Evolutionary conservation across 2,329 filamentous ascomycete genomes (phyloP).

Genomic region (Cladosporium sp.): DNA sequence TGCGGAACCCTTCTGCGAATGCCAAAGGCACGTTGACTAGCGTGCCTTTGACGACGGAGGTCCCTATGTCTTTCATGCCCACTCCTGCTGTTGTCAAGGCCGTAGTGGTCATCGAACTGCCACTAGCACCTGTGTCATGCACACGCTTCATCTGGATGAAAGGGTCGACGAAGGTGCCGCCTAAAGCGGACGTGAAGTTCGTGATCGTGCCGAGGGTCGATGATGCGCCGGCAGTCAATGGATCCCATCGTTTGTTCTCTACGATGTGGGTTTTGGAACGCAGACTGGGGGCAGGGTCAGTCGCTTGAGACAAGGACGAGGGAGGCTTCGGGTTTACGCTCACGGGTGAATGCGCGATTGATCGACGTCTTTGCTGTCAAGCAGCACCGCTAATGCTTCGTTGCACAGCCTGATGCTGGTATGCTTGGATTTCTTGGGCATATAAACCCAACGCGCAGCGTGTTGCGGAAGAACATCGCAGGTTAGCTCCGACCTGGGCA

Average conservation of each 20-base stretch:
- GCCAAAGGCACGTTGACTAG: neutral
- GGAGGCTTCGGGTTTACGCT: neutral
- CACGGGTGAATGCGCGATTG: neutral
- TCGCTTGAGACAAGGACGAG: too few relatives aligned
- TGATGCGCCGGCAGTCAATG: neutral
- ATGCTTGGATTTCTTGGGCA: neutral
- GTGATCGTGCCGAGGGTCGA: slow-evolving; percentile 5
- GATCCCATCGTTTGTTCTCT: neutral
- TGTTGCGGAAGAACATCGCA: neutral
- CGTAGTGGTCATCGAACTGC: neutral
- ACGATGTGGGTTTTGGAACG: neutral
- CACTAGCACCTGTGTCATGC: neutral
- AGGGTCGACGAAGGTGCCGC: slow-evolving; percentile 2
- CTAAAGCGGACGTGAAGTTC: neutral
- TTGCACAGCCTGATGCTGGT: neutral
- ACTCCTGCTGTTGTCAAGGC: neutral
- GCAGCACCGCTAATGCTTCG: neutral
- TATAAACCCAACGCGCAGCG: neutral
- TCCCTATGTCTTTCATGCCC: neutral
- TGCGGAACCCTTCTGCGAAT: neutral
- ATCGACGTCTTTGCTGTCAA: neutral
- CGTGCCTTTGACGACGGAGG: neutral
- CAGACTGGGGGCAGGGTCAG: neutral
- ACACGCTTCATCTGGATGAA: slow-evolving; percentile 4
- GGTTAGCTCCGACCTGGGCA: neutral